A percentile compares a stretch with the other conserved stretches of the same genome.
Conservation (phyloP, 768 basidiomycete species). For the Russula virescens region DNA sequence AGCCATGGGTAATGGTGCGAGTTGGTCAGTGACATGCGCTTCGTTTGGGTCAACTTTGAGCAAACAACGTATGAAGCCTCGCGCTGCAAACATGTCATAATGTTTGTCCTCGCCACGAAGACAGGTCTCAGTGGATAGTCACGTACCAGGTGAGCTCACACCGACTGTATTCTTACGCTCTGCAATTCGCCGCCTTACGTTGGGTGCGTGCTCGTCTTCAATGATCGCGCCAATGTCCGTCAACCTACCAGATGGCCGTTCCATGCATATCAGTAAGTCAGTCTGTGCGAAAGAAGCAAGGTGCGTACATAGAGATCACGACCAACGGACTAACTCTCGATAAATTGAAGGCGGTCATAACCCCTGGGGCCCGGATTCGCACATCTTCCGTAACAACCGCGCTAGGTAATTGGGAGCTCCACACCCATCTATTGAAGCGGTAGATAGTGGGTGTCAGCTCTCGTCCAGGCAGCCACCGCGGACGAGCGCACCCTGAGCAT, state of each 20-base stretch:
- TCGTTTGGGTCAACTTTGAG: too few relatives aligned
- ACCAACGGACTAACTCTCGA: conserved; percentile 98
- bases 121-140: not conserved
- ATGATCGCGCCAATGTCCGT: conserved; percentile 1
- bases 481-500: conserved; percentile 56
- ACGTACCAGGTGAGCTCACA: conserved; percentile 43
- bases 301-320: conserved; percentile 76
- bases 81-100: too few relatives aligned
- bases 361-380: conserved; percentile 57
- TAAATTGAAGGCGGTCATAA: conserved; percentile 79
- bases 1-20: too few relatives aligned
- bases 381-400: conserved; percentile 63
- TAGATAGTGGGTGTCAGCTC: not conserved
- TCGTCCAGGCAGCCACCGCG: too few relatives aligned
- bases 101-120: not conserved
- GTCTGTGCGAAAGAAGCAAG: not conserved
- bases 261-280: not conserved
- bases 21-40: too few relatives aligned
- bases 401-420: conserved; percentile 94
- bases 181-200: too few relatives aligned
- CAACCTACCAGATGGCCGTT: not conserved
- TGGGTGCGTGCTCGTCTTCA: conserved; percentile 9
- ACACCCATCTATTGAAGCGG: conserved; percentile 63
- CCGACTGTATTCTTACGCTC: conserved; percentile 11
- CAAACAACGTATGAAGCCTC: too few relatives aligned